phyloP scores from a whole-genome alignment of 148 eudicot genomes.

The Rhododendron mucronatum region DNA sequence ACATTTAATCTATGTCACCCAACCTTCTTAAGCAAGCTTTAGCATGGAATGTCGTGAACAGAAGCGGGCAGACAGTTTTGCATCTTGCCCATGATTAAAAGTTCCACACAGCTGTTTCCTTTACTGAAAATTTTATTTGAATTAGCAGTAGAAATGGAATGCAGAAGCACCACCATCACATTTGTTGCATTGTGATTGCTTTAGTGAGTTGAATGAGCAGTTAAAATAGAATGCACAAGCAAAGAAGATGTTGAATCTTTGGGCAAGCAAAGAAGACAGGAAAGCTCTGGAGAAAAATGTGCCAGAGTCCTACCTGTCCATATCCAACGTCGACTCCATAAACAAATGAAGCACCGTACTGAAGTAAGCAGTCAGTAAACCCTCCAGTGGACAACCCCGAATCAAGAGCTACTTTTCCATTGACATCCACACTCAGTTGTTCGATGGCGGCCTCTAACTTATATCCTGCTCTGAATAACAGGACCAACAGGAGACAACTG shows the following conservation, averaged over 20 bases:
- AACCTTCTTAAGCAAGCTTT: neutral
- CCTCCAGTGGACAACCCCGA: slow-evolving; percentile 99
- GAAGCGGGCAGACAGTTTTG: neutral
- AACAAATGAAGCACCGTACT: slow-evolving; percentile 76
- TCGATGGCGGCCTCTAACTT: slow-evolving; percentile 96
- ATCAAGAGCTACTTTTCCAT: slow-evolving; percentile 91
- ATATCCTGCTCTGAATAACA: slow-evolving; percentile 77
- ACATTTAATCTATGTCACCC: neutral
- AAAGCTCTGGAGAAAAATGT: neutral
- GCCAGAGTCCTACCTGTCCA: slow-evolving; percentile 63
- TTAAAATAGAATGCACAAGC: neutral
- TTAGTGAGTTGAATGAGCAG: neutral
- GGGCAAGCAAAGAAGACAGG: neutral
- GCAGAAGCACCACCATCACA: neutral
- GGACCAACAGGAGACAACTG: slow-evolving; percentile 13
- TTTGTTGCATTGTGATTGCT: neutral
- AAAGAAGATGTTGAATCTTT: neutral
- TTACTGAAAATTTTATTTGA: neutral
- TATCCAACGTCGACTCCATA: slow-evolving; percentile 98
- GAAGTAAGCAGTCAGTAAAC: slow-evolving; percentile 97
- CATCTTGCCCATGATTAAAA: neutral
- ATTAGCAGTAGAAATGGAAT: neutral
- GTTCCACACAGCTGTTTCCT: neutral
- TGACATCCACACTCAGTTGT: slow-evolving; percentile 76
- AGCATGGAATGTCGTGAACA: neutral